Conservation (phyloP, 2,329 filamentous ascomycete genomes). For the Diaporthe sp. region DNA sequence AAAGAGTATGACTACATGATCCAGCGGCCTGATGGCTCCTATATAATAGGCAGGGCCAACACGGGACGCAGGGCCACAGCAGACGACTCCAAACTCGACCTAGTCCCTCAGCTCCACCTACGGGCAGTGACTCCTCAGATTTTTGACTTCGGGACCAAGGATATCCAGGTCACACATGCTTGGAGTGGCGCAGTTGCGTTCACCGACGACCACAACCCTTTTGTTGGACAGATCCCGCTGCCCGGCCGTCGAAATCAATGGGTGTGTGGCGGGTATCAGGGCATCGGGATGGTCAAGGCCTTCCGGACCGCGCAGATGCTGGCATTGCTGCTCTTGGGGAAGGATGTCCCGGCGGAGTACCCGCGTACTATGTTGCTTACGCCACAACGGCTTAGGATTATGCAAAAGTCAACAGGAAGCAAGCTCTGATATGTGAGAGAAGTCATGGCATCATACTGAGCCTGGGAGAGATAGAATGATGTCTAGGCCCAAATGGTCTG, state of each 20-base stretch:
- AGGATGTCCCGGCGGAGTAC: neutral
- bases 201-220: neutral
- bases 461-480: too few relatives aligned
- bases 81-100: neutral
- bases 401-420: neutral
- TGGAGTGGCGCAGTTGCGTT: neutral
- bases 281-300: conserved; percentile 1
- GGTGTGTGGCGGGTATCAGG: neutral
- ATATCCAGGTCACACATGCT: neutral
- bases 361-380: neutral
- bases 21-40: neutral
- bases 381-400: neutral
- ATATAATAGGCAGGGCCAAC: neutral
- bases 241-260: neutral
- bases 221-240: neutral
- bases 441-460: neutral
- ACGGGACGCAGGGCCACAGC: neutral
- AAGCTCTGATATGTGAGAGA: neutral
- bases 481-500: neutral
- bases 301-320: neutral
- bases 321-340: neutral
- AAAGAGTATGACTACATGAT: neutral
- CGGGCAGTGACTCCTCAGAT: neutral
- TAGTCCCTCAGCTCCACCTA: neutral
- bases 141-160: neutral